phyloP scores from a whole-genome alignment of 2,329 filamentous ascomycete species.

The Sclerotinia borealis region DNA sequence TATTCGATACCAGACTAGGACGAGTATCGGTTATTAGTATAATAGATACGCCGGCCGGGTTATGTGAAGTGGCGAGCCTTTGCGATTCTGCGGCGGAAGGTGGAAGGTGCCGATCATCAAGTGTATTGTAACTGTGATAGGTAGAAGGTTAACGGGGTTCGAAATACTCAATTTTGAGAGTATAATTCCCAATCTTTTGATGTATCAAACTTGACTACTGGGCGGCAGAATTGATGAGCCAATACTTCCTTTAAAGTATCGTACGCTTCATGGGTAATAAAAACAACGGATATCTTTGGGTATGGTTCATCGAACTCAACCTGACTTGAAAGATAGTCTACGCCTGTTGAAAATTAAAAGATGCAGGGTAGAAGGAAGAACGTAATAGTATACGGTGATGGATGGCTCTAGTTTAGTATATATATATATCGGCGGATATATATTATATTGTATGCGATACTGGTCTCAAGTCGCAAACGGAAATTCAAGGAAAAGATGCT shows the following conservation, averaged over 20 bases:
- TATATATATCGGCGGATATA: background rate
- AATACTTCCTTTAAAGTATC: background rate
- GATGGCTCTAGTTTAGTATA: background rate
- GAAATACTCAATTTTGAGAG: background rate
- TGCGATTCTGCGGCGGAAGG: background rate
- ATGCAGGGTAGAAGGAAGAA: background rate
- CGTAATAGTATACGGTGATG: background rate
- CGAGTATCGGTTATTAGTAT: background rate
- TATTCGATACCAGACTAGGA: no score
- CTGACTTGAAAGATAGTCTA: background rate
- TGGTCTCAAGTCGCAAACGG: background rate
- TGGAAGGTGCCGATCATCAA: no score
- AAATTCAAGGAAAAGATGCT: background rate
- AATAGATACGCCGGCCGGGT: background rate
- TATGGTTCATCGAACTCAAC: background rate
- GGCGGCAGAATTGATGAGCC: background rate
- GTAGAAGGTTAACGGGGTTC: background rate
- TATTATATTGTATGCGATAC: background rate
- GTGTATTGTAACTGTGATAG: no score
- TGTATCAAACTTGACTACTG: background rate
- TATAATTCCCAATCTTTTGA: background rate
- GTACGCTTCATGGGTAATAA: background rate
- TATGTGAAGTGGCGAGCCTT: background rate
- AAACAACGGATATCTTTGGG: background rate
- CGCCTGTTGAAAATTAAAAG: background rate